phyloP scores from a whole-genome alignment of 176 grass and related monocot genomes.

The Puya raimondii region DNA sequence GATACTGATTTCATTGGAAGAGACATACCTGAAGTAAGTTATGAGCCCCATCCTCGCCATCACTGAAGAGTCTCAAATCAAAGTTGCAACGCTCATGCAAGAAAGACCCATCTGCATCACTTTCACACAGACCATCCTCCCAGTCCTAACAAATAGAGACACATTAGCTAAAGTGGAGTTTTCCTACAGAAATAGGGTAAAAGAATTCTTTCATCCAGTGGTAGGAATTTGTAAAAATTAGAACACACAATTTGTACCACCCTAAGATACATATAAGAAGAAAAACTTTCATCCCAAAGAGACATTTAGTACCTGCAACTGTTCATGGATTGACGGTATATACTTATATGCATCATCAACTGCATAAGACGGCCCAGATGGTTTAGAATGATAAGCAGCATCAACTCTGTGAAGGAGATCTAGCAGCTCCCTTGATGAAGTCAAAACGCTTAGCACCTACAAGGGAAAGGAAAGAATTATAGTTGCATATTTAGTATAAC shows the following conservation, averaged over 20 bases:
- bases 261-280: background rate
- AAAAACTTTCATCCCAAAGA: conserved; percentile 7
- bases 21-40: conserved; percentile 66
- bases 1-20: background rate
- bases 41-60: conserved; percentile 51
- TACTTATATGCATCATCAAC: conserved; percentile 53
- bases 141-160: conserved; percentile 48
- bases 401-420: conserved; percentile 58
- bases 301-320: conserved; percentile 43
- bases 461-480: background rate
- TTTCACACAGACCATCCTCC: conserved; percentile 73
- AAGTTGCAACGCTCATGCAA: conserved; percentile 59
- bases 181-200: background rate
- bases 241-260: background rate
- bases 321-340: conserved; percentile 51
- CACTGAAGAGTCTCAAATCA: conserved; percentile 61
- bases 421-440: conserved; percentile 39
- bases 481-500: no score
- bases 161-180: background rate
- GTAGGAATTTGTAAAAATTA: conserved; percentile 5
- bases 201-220: background rate
- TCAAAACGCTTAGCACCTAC: conserved; percentile 58
- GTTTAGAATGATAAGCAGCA: conserved; percentile 37
- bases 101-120: conserved; percentile 59
- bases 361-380: conserved; percentile 24